phyloP scores from a whole-genome alignment of 768 basidiomycete genomes.

The Termitomyces heimii region DNA sequence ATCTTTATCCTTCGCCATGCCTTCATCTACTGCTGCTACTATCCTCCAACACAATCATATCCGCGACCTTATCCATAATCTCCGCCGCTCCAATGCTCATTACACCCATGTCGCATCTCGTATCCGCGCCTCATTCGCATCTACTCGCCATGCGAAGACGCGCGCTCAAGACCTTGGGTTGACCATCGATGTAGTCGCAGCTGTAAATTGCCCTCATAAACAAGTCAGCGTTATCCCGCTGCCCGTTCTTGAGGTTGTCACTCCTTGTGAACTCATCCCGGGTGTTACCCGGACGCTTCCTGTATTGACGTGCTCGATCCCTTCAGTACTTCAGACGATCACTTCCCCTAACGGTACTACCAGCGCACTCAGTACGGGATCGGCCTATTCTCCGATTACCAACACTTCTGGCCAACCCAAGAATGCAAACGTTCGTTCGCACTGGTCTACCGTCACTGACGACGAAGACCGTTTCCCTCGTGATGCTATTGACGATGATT shows the following conservation, averaged over 20 bases:
- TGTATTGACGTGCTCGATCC: constrained; percentile 20
- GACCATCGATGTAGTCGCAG: constrained; percentile 34
- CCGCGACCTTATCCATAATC: constrained; percentile 30
- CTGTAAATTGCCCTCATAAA: constrained; percentile 31
- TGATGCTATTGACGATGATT: constrained; percentile 2
- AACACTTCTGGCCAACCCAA: constrained; percentile 3
- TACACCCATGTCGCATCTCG: constrained; percentile 31
- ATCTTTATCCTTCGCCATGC: constrained; percentile 13
- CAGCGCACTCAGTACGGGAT: constrained; percentile 7
- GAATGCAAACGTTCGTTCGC: constrained; percentile 8
- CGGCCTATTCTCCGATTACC: constrained; percentile 3
- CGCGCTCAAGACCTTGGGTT: constrained; percentile 41
- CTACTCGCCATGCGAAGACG: constrained; percentile 42
- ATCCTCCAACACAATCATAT: constrained; percentile 22
- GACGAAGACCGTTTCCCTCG: constrained; percentile 8
- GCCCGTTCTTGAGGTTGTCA: constrained; percentile 26
- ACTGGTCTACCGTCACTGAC: constrained; percentile 8
- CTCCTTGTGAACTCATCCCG: constrained; percentile 7
- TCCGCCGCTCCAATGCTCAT: constrained; percentile 37
- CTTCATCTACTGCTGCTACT: constrained; percentile 6
- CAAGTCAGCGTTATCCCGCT: constrained; percentile 35
- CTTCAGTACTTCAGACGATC: constrained; percentile 12
- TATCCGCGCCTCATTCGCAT: constrained; percentile 27
- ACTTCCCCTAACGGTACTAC: constrained; percentile 19
- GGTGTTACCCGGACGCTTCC: constrained; percentile 9